A percentile compares a stretch with the other conserved stretches of the same genome.
phyloP scores from a whole-genome alignment of 106 monocot species.

The Cymbidium sinense region DNA sequence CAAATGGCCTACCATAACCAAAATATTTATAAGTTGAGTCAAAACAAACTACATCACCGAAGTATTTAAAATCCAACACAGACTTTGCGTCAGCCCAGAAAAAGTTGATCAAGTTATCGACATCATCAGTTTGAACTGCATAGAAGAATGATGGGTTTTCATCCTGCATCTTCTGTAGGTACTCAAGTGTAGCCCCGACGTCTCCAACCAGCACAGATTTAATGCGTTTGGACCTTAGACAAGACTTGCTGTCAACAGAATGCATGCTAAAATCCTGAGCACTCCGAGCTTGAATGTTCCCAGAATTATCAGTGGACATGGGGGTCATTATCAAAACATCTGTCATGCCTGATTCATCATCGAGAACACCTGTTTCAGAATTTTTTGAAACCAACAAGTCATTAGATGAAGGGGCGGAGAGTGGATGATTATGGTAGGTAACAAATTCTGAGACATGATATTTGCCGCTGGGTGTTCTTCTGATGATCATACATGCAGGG shows the following conservation, averaged over 20 bases:
- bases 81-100: conserved; percentile 79
- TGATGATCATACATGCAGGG: conserved; percentile 62
- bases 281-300: conserved; percentile 6
- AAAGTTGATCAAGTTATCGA: conserved; percentile 41
- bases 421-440: conserved; percentile 52
- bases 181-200: conserved; percentile 48
- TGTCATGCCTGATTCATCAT: conserved; percentile 15
- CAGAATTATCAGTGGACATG: conserved; percentile 15
- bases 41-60: conserved; percentile 74
- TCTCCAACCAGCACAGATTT: conserved; percentile 44
- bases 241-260: conserved; percentile 17
- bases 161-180: conserved; percentile 50
- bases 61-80: conserved; percentile 45
- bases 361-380: conserved; percentile 18
- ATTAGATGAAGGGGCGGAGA: conserved; percentile 20
- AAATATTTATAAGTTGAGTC: conserved; percentile 44
- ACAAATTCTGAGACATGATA: conserved; percentile 63
- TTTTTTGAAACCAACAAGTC: conserved; percentile 23
- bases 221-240: conserved; percentile 21
- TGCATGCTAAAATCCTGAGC: background rate
- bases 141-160: conserved; percentile 64
- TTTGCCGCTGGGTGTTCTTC: conserved; percentile 35
- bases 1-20: conserved; percentile 55
- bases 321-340: conserved; percentile 5
- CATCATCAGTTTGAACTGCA: conserved; percentile 47